A percentile compares a stretch with the other conserved stretches of the same genome.
Evolutionary conservation across 176 grass and related monocot genomes (phyloP).

Genomic region (Cocos nucifera): DNA sequence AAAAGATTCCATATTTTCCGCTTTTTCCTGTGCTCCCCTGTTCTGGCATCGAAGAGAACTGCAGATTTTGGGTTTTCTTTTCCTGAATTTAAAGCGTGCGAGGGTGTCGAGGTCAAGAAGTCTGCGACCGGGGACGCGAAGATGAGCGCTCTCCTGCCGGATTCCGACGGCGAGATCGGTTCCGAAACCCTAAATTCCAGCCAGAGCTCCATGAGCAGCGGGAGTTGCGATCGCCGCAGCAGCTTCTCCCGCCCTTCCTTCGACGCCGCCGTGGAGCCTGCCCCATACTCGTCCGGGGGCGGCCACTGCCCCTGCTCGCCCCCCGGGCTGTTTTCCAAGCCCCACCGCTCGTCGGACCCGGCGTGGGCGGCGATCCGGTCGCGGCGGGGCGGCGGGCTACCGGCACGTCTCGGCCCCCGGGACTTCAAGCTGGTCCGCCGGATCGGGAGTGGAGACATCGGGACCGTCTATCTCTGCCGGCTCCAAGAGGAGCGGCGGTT

Average conservation of each 20-base stretch:
- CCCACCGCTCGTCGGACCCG: conserved; percentile 67
- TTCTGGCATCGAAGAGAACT: too few species aligned
- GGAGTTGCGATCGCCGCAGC: conserved; percentile 35
- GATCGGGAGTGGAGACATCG: conserved; percentile 82
- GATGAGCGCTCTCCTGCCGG: conserved; percentile 10
- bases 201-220: conserved; percentile 62
- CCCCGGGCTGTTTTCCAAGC: conserved; percentile 22
- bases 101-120: not conserved
- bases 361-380: conserved; percentile 43
- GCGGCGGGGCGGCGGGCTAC: conserved; percentile 2
- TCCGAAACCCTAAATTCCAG: conserved; percentile 54
- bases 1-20: too few species aligned
- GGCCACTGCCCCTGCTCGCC: not conserved
- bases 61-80: too few species aligned
- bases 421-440: conserved; percentile 88
- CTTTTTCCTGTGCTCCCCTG: too few species aligned
- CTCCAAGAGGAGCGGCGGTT: conserved; percentile 21
- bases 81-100: too few species aligned
- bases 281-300: not conserved
- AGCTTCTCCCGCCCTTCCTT: conserved; percentile 59
- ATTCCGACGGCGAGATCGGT: conserved; percentile 50
- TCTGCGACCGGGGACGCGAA: not conserved
- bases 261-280: conserved; percentile 20
- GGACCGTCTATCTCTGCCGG: conserved; percentile 84
- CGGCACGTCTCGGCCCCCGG: conserved; percentile 35